Base-by-base conservation (phyloP, 2,329 filamentous ascomycete species). In the Allantophomopsis lycopodina region DNA sequence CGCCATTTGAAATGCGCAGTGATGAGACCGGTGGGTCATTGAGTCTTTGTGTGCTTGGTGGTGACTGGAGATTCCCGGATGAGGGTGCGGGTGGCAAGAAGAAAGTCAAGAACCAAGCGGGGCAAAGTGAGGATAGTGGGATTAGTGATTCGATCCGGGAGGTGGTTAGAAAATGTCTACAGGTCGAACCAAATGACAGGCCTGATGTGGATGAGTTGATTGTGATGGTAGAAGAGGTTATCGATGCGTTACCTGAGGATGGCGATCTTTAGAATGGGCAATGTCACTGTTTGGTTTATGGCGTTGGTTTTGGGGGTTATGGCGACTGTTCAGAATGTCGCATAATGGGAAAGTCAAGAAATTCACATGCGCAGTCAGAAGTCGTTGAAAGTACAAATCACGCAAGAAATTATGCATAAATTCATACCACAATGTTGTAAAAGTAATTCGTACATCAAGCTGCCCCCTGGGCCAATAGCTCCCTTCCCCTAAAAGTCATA, bases 61-160 rank as follows among this genome's bases (percentile, higher is more conserved):
- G 89, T 32, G 89, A 96, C 61, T 98, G 91, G 89, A 73, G 87
- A 38, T 98, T 96, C 60, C 91, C 91, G 0, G 88, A 94, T 50
- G 88, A 95, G 56, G 79, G 79, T 1, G 72, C 73, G 4, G 69
- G 68, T 34, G 73, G 73, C 13, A 54, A 5, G 47, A 57, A 50
- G 58, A 61, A 43, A 52, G 55, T 44, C 40, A 53, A 39, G 40
- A 58, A 49, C 35, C 53, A 55, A 47, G 45, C 48, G 4, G 50
- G 50, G 16, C 53, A 54, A 42, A 52, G 42, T 32, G 51, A 56
- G 33, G 51, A 55, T 43, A 55, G 68, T 16, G 62, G 59, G 1
- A 88, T 95, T 42, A 88, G 83, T 48, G 84, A 89, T 38, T 69
- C 75, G 2, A 85, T 95, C 35, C 82, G 89, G 57, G 81, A 94